phyloP scores from a whole-genome alignment of 2,329 filamentous ascomycete genomes.

The Trichoderma afroharzianum region DNA sequence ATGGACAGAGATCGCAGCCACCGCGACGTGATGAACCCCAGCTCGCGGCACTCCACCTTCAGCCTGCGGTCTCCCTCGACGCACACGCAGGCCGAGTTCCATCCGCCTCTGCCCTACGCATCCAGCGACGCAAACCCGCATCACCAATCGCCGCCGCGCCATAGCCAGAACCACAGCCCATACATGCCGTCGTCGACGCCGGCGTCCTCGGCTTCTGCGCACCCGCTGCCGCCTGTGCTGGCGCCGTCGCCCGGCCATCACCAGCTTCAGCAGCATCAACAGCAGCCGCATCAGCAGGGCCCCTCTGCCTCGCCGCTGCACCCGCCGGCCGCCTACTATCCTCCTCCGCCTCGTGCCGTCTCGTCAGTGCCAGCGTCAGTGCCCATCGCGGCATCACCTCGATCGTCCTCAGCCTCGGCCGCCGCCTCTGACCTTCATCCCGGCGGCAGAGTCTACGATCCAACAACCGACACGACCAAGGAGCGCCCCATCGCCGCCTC shows the following conservation, averaged over 20 bases:
- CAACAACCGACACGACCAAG: slow-evolving; percentile 47
- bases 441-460: slow-evolving; percentile 51
- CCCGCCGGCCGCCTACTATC: slow-evolving; percentile 42
- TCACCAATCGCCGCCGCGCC: slow-evolving; percentile 31
- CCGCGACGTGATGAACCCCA: slow-evolving; percentile 47
- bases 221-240: slow-evolving; percentile 28
- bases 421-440: slow-evolving; percentile 25
- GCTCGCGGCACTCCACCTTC: slow-evolving; percentile 42
- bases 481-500: slow-evolving; percentile 47
- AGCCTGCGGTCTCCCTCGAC: slow-evolving; percentile 48
- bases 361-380: slow-evolving; percentile 19
- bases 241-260: slow-evolving; percentile 26
- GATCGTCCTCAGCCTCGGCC: neutral
- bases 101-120: slow-evolving; percentile 29
- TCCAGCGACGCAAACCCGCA: slow-evolving; percentile 27
- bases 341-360: slow-evolving; percentile 22
- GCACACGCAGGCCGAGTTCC: slow-evolving; percentile 41
- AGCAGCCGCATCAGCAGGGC: slow-evolving; percentile 16
- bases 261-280: slow-evolving; percentile 19
- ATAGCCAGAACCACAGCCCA: slow-evolving; percentile 31
- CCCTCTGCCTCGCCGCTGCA: slow-evolving; percentile 43
- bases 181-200: slow-evolving; percentile 37
- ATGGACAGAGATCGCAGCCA: slow-evolving; percentile 26
- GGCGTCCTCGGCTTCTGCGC: slow-evolving; percentile 27
- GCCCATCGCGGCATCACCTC: slow-evolving; percentile 27